Evolutionary conservation across 1,284 basidiomycete species (phyloP), one percentile per base, ranked within the genome.

Genomic region (Irpex rosettiformis): DNA sequence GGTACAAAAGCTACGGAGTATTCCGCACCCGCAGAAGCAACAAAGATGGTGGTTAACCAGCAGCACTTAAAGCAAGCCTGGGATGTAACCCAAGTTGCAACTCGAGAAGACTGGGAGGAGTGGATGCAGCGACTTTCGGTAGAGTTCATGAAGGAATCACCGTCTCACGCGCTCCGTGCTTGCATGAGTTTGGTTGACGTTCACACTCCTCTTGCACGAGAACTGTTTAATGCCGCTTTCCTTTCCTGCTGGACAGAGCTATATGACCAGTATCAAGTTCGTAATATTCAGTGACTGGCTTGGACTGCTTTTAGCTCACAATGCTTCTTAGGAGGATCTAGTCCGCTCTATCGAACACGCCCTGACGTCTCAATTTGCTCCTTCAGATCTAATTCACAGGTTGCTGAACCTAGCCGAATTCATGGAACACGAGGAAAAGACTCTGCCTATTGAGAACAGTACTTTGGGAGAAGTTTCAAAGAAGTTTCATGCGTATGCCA

Each of bases 391-490:
- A 29, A 93, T 97, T n/a, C 94, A 98, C 70, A 86, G 93, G 52
- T 79, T 99, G 28, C 83, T 99, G 61, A 96, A 96, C 72, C 81
- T 99, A n/a, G 95, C 96, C 6, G 97, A 99, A 73, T 99, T 99
- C 72, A 98, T 99, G 93, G 97, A 99, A 74, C 97, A 98, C 68
- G 96, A 99, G 73, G 97, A 99, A 72, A 98, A 98, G 71, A 85
- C 93, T 1, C 79, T 99, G 1, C 94, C 95, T 0, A 98, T 99
- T 65, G 94, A 98, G 66, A 90, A 96, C 64, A 86, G 93, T 54
- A 92, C 93, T 11, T 84, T 99, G 4, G 97, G 97, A 55, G 93
- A 96, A 71, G 94, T 96, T 69, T 93, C 97, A 0, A 86, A 93
- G 75, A 92, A 91, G 65, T 96, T 94, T 74, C 91, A 95, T 72